Conservation (phyloP, 768 basidiomycete genomes). For the Russula foetens region DNA sequence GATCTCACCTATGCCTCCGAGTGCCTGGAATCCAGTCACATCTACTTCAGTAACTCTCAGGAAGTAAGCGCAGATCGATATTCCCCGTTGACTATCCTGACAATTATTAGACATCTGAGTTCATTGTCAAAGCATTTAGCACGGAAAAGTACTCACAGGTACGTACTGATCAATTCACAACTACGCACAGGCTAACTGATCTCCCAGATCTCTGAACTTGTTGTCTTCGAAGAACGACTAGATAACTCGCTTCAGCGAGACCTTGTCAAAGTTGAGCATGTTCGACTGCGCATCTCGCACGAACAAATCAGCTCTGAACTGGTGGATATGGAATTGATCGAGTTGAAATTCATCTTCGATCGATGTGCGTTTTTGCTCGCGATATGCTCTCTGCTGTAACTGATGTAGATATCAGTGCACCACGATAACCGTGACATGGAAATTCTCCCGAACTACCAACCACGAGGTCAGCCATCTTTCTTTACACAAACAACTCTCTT, state of each 20-base stretch:
- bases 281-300: slow-evolving; percentile 74
- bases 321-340: slow-evolving; percentile 76
- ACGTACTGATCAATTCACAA: not conserved
- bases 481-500: slow-evolving; percentile 65
- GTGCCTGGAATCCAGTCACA: slow-evolving; percentile 71
- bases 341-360: slow-evolving; percentile 77
- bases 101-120: slow-evolving; percentile 59
- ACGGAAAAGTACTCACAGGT: slow-evolving; percentile 82
- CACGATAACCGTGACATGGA: slow-evolving; percentile 83
- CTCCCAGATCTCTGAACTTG: slow-evolving; percentile 72
- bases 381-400: not conserved
- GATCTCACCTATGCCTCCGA: slow-evolving; percentile 71
- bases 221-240: slow-evolving; percentile 68
- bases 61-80: slow-evolving; percentile 40
- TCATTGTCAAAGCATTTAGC: slow-evolving; percentile 68
- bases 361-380: slow-evolving; percentile 39
- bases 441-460: slow-evolving; percentile 75
- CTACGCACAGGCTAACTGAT: not conserved
- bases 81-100: not conserved
- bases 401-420: slow-evolving; percentile 41
- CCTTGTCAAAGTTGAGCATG: slow-evolving; percentile 72
- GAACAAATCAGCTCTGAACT: slow-evolving; percentile 64
- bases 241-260: slow-evolving; percentile 84
- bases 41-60: slow-evolving; percentile 71
- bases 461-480: slow-evolving; percentile 40